A percentile compares a stretch with the other conserved stretches of the same genome.
phyloP scores from a whole-genome alignment of 2,329 filamentous ascomycete genomes.

The Botryotinia convoluta region DNA sequence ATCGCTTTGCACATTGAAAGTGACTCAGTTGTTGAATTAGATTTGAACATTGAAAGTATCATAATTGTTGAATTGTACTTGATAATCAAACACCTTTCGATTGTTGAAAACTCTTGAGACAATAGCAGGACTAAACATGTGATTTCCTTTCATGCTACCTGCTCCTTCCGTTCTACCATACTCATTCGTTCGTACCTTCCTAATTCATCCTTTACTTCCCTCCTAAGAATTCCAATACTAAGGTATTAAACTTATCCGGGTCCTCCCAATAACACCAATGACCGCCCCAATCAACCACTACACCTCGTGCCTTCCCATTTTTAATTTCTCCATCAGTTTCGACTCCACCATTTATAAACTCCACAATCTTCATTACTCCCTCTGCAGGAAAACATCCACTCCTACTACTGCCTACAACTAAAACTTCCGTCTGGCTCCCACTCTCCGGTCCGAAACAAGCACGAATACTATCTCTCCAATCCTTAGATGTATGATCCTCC shows the following conservation, averaged over 20 bases:
- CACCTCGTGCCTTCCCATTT: constrained; percentile 26
- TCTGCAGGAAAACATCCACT: constrained; percentile 38
- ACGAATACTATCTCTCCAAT: constrained; percentile 35
- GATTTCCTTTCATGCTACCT: not conserved
- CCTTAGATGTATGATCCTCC: constrained; percentile 37
- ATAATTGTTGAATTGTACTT: not conserved
- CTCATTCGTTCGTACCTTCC: not conserved
- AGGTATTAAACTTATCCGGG: constrained; percentile 31
- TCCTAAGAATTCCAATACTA: constrained; percentile 32
- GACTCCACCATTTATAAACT: constrained; percentile 31
- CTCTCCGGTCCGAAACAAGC: constrained; percentile 29
- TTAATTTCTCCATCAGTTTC: not conserved
- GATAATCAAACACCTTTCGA: not conserved
- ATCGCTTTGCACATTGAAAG: no score
- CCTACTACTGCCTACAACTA: constrained; percentile 36
- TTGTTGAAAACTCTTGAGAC: not conserved
- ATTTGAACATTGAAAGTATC: not conserved
- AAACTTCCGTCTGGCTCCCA: constrained; percentile 29
- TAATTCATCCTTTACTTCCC: not conserved
- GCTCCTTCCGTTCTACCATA: not conserved
- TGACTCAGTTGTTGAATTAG: no score
- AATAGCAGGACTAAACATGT: not conserved
- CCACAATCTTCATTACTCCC: constrained; percentile 36
- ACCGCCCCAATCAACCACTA: constrained; percentile 36
- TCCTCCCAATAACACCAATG: constrained; percentile 40